Evolutionary conservation across 768 basidiomycete genomes (phyloP).

Genomic region (Terana coerulea): DNA sequence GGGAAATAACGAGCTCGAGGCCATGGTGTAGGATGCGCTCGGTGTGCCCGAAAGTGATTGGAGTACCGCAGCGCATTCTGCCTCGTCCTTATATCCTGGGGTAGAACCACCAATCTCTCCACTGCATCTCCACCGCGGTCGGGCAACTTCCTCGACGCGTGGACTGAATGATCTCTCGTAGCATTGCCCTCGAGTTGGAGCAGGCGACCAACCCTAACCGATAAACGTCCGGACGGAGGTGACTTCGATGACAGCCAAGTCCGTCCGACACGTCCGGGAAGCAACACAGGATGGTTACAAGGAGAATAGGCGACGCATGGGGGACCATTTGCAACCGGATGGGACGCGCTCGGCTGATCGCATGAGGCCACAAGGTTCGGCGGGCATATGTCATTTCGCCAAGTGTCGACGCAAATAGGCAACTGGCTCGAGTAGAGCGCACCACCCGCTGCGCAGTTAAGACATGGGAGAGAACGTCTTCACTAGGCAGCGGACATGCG

Average conservation of each 20-base stretch:
- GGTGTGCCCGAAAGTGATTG: background rate
- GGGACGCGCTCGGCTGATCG: slow-evolving; percentile 8
- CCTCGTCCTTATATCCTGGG: slow-evolving; percentile 10
- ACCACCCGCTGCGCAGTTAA: slow-evolving; percentile 2
- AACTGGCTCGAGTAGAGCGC: background rate
- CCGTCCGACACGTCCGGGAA: slow-evolving; percentile 14
- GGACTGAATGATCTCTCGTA: background rate
- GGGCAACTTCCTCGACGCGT: background rate
- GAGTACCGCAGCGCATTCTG: background rate
- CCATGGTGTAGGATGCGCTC: slow-evolving; percentile 15
- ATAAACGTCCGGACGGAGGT: slow-evolving; percentile 16
- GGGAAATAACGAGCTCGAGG: background rate
- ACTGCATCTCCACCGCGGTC: slow-evolving; percentile 14
- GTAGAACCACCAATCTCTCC: slow-evolving; percentile 11
- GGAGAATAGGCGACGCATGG: slow-evolving; percentile 4
- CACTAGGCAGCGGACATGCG: slow-evolving; percentile 6
- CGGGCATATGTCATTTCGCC: slow-evolving; percentile 2
- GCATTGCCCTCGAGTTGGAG: slow-evolving; percentile 2
- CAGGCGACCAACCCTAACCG: slow-evolving; percentile 14
- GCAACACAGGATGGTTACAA: background rate
- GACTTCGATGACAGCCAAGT: slow-evolving; percentile 4
- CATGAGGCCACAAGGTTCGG: slow-evolving; percentile 11
- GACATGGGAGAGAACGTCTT: slow-evolving; percentile 6
- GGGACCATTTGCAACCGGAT: slow-evolving; percentile 6
- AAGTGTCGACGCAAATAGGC: slow-evolving; percentile 7